Evolutionary conservation across 129 eudicot genomes (phyloP).

Genomic region (Deinandra increscens): DNA sequence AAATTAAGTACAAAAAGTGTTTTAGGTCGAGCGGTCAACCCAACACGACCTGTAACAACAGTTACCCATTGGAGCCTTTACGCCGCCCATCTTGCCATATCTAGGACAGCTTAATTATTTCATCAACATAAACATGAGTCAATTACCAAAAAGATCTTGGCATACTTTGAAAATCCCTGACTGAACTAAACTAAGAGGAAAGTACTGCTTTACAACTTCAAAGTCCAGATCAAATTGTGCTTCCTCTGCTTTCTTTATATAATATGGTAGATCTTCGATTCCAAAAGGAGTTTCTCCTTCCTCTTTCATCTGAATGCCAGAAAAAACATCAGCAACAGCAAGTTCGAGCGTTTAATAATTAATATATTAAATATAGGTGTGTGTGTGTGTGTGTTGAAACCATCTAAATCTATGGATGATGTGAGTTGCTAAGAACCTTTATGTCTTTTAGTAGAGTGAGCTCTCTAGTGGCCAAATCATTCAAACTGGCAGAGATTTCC

Average conservation of each 20-base stretch:
- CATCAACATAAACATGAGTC: constrained; percentile 9
- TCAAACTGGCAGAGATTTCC: constrained; percentile 70
- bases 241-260: constrained; percentile 70
- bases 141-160: constrained; percentile 89
- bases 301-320: constrained; percentile 66
- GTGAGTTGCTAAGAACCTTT: constrained; percentile 50
- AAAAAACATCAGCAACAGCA: constrained; percentile 20
- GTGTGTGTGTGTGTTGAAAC: no score
- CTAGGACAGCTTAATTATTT: background rate
- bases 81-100: constrained; percentile 10
- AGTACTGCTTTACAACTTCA: constrained; percentile 78
- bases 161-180: constrained; percentile 88
- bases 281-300: constrained; percentile 85
- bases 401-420: constrained; percentile 4
- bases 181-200: constrained; percentile 71
- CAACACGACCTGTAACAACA: background rate
- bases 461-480: constrained; percentile 70
- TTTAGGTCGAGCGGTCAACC: background rate
- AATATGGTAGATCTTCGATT: constrained; percentile 79
- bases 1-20: background rate
- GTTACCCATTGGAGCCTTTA: background rate
- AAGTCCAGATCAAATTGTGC: constrained; percentile 69
- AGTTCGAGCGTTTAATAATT: background rate
- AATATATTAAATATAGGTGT: no score
- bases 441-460: constrained; percentile 62